These are phyloP conservation scores for Tetracladium setigerum DNA, from an alignment of 495 filamentous ascomycete species.

Conservation along the genomic window DNA sequence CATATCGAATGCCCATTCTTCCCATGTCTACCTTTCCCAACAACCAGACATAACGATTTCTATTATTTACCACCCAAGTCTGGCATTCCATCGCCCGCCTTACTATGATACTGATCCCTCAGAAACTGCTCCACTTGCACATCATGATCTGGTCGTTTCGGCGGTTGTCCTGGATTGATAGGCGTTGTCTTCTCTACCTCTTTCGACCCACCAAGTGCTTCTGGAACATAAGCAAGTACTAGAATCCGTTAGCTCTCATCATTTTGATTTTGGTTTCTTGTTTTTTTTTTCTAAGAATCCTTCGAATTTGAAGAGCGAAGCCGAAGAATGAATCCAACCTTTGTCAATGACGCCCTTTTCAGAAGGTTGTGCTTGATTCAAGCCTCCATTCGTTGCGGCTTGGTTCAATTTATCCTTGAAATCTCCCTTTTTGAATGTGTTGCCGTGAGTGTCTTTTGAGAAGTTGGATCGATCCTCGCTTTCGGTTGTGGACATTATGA, in stretches of 20 bases:
- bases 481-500: too few species aligned
- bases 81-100: slow-evolving; percentile 15
- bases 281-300: not conserved
- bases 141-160: slow-evolving; percentile 16
- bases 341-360: slow-evolving; percentile 11
- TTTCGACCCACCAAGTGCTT: slow-evolving; percentile 3
- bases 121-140: slow-evolving; percentile 20
- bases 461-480: slow-evolving; percentile 11
- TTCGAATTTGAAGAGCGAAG: too few species aligned
- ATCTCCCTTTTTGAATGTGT: slow-evolving; percentile 13
- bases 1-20: too few species aligned
- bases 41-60: too few species aligned
- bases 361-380: not conserved
- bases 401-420: slow-evolving; percentile 15
- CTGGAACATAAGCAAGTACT: slow-evolving; percentile 8
- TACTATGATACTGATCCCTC: slow-evolving; percentile 16
- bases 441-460: slow-evolving; percentile 11
- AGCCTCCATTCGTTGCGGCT: slow-evolving; percentile 4
- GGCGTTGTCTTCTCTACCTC: not conserved
- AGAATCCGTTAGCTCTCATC: not conserved
- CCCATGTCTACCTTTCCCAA: too few species aligned
- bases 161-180: not conserved
- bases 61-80: not conserved
- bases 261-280: too few species aligned
- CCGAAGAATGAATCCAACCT: slow-evolving; percentile 2